Base-by-base conservation (phyloP, 352 stramenopile species). In the Phytopythium ostracodes region DNA sequence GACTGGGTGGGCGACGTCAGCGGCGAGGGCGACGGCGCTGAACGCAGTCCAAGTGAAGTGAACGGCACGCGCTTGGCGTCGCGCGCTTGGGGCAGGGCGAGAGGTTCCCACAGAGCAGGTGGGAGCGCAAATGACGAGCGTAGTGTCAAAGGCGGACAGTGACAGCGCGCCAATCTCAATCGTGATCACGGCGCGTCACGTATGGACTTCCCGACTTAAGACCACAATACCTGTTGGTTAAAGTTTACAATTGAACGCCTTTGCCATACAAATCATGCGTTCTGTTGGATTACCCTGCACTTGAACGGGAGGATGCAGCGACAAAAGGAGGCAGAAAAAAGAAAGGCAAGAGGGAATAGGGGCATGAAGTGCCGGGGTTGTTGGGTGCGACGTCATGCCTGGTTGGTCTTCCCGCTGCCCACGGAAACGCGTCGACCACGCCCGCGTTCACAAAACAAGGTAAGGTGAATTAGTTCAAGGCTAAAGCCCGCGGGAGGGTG, bases 11-110 rank as follows among this genome's bases (percentile, higher is more conserved):
- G 17, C 46, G 46, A 52, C 46, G 46, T 59, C 57, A 33, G 67
- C 53, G 18, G 47, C 67, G 43, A 14, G 4, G 9, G 31, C 70
- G 66, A n/a, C 65, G 70, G 60, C 33, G 7, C n/a, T 70, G 29
- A 65, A 8, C 1, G 46, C 29, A 33, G 29, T 33, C 29, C 4
- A 33, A 33, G 29, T 3, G 29, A 33, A 33, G 29, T n/a, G n/a
- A n/a, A n/a, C n/a, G n/a, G n/a, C n/a, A n/a, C n/a, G n/a, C n/a
- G 29, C 29, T 33, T 33, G 29, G 29, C 29, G 29, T 33, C 29
- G 29, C 29, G 29, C 29, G 29, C 29, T 7, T 33, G 3, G 29
- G 29, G 29, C 0, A 33, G 10, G 66, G 66, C 9, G 67, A 72
- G 20, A 63, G 53, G 54, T 20, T 60, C 36, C 31, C 49, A 7